Conservation (phyloP, 352 stramenopile genomes). For the Pythium periplocum region DNA sequence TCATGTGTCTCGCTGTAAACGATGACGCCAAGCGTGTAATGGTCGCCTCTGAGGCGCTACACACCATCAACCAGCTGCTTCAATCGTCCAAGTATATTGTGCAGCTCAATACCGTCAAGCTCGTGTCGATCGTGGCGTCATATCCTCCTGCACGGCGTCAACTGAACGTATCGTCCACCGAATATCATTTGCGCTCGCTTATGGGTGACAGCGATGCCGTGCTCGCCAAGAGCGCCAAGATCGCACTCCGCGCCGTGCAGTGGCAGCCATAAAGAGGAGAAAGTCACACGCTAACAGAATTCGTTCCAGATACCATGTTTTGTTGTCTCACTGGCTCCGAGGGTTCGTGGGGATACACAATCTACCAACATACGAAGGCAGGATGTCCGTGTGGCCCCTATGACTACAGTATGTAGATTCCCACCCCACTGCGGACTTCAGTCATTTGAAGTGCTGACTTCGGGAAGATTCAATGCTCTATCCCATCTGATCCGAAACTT, state of each 20-base stretch:
- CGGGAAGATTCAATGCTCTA: too few relatives aligned
- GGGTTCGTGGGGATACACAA: too few relatives aligned
- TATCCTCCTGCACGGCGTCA: slow-evolving; percentile 41
- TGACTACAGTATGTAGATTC: too few relatives aligned
- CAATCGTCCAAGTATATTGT: slow-evolving; percentile 47
- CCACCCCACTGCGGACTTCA: too few relatives aligned
- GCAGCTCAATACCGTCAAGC: slow-evolving; percentile 63
- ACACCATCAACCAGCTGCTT: slow-evolving; percentile 54
- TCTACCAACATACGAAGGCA: too few relatives aligned
- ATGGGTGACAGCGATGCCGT: slow-evolving; percentile 33
- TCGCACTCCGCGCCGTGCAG: slow-evolving; percentile 50
- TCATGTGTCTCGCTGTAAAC: slow-evolving; percentile 61
- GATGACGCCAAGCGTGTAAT: slow-evolving; percentile 69
- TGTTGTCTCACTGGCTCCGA: too few relatives aligned
- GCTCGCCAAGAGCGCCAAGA: slow-evolving; percentile 48
- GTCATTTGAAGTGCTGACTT: too few relatives aligned
- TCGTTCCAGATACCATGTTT: too few relatives aligned
- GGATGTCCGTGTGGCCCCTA: too few relatives aligned
- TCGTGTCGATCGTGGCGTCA: slow-evolving; percentile 54
- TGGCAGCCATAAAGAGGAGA: slow-evolving; percentile 33
- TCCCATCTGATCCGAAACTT: too few relatives aligned
- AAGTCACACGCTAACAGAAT: too few relatives aligned
- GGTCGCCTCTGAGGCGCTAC: slow-evolving; percentile 38
- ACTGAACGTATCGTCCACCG: slow-evolving; percentile 46
- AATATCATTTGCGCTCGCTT: slow-evolving; percentile 42